A percentile compares a stretch with the other conserved stretches of the same genome.
phyloP scores from a whole-genome alignment of 345 rosid species.

The sweet orange (Citrus sinensis) region DVS_A1.0 CM039164.1:2352501-2353000 shows the following conservation, averaged over 20 bases:
- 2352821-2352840: not conserved
- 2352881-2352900: not conserved
- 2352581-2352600: not conserved
- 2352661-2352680: not conserved
- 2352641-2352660: not conserved
- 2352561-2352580: too few relatives aligned
- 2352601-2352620: not conserved
- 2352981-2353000: not conserved
- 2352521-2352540: too few relatives aligned
- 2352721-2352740: constrained; percentile 15
- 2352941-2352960: not conserved
- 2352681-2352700: not conserved
- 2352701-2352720: constrained; percentile 5
- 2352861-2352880: not conserved
- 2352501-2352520: too few relatives aligned
- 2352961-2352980: not conserved
- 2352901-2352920: not conserved
- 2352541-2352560: too few relatives aligned
- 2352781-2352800: constrained; percentile 2
- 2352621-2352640: not conserved
- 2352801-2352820: constrained; percentile 8
- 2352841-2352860: not conserved
- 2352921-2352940: too few relatives aligned
- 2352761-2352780: constrained; percentile 1
- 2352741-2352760: not conserved